These are phyloP conservation scores for Ogataea haglerorum DNA, from an alignment of 805 yeast species.

Conservation along the genomic window DNA sequence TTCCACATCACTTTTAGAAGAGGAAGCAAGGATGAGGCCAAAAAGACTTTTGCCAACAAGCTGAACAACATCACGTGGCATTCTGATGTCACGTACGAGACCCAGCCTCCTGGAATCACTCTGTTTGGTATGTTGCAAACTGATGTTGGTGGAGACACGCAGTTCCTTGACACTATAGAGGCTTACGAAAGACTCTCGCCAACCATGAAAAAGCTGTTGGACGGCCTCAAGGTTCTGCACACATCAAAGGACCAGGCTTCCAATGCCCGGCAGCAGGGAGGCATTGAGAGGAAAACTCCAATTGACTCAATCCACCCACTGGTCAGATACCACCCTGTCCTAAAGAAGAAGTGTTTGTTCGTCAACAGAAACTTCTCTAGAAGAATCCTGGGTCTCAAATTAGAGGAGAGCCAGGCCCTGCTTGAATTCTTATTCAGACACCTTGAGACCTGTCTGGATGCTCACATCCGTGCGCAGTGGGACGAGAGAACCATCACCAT, in stretches of 20 bases:
- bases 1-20: conserved; percentile 60
- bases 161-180: conserved; percentile 67
- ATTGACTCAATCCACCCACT: conserved; percentile 66
- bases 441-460: conserved; percentile 50
- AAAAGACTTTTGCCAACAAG: conserved; percentile 34
- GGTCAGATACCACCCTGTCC: conserved; percentile 70
- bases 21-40: conserved; percentile 38
- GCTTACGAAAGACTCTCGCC: conserved; percentile 73
- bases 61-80: conserved; percentile 55
- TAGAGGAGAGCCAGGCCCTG: conserved; percentile 63
- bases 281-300: conserved; percentile 61
- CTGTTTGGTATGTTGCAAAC: conserved; percentile 58
- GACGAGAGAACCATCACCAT: conserved; percentile 65
- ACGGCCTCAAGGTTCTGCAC: conserved; percentile 65
- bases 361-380: conserved; percentile 62
- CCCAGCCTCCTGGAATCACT: conserved; percentile 70
- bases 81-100: conserved; percentile 71
- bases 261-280: conserved; percentile 52
- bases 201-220: conserved; percentile 52
- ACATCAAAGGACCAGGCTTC: conserved; percentile 68
- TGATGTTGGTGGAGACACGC: conserved; percentile 70
- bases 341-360: conserved; percentile 56
- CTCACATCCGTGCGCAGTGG: conserved; percentile 70
- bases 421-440: conserved; percentile 55
- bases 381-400: conserved; percentile 66